Evolutionary conservation across 495 filamentous ascomycete genomes (phyloP).

Genomic region (Cercophora scortea): DNA sequence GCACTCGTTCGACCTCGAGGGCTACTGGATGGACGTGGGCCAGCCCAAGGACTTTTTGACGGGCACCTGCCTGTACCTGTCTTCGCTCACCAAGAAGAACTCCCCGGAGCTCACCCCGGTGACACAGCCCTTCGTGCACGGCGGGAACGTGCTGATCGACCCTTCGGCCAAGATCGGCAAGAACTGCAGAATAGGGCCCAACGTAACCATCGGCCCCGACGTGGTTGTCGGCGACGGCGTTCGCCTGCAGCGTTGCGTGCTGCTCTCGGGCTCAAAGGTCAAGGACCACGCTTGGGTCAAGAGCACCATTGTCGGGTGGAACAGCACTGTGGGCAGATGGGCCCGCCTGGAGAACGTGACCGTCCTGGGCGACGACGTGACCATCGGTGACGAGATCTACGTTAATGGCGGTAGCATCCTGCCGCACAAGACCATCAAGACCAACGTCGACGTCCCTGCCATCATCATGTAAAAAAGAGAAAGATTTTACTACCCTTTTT

Average conservation of each 20-base stretch:
- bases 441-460: constrained; percentile 87
- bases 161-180: constrained; percentile 93
- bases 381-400: constrained; percentile 96
- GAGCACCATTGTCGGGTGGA: constrained; percentile 98
- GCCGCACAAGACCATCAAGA: constrained; percentile 98
- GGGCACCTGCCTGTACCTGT: constrained; percentile 94
- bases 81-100: constrained; percentile 85
- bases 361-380: constrained; percentile 97
- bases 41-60: constrained; percentile 98
- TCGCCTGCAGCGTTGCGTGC: constrained; percentile 85
- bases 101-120: constrained; percentile 74
- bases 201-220: constrained; percentile 93
- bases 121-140: constrained; percentile 76
- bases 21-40: constrained; percentile 99
- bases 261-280: constrained; percentile 82
- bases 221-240: constrained; percentile 95
- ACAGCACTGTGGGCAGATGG: constrained; percentile 92
- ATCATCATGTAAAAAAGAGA: constrained; percentile 68
- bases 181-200: constrained; percentile 97
- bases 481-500: background rate
- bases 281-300: constrained; percentile 99
- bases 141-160: constrained; percentile 95
- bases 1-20: constrained; percentile 96
- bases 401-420: constrained; percentile 96
- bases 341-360: constrained; percentile 95